Evolutionary conservation across 805 yeast genomes (phyloP), one percentile per base, ranked within the genome.

Genomic region (Cyberlindnera meyerae): DNA sequence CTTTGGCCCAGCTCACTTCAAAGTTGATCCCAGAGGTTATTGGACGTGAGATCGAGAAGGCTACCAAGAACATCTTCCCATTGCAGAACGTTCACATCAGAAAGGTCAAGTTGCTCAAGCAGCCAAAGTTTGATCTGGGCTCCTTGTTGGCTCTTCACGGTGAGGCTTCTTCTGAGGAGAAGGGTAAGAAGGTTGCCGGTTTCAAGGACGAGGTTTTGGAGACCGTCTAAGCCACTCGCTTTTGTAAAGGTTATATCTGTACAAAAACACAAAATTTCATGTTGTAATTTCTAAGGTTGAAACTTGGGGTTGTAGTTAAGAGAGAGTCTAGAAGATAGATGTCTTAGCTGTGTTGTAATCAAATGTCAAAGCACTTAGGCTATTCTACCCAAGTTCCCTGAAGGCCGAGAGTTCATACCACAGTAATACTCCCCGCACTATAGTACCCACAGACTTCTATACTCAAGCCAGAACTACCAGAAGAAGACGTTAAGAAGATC

Each of bases 131-230:
- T 79, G 97, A 90, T 71, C 82, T 90, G 65, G 96, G 96, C 73
- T 73, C 94, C 65, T 81, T 90, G 67, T 75, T 90, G 70, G 82
- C 97, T 64, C 84, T 90, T 66, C 97, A 90, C 79, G 97, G 97
- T 73, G 97, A 90, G 78, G 73, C 81, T 57, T 66, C 88, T 54
- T 75, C 81, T 66, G 96, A 89, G 70, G 95, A 93, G 72, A 87
- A 95, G 68, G 97, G 96, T 74, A 89, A 90, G 84, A 89, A 89
- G 73, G 90, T 90, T 63, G 68, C 82, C 57, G 96, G 94, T 71
- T 90, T 88, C 94, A 89, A 90, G 79, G 98, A 90, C 71, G 96
- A 86, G 70, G 87, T 93, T 68, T 87, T 93, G 73, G 97, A 90
- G 79, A 67, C 90, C 66, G 97, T 90, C 67, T 90, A 87, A 81